phyloP scores from a whole-genome alignment of 495 filamentous ascomycete species.

The Monascus purpureus region DNA sequence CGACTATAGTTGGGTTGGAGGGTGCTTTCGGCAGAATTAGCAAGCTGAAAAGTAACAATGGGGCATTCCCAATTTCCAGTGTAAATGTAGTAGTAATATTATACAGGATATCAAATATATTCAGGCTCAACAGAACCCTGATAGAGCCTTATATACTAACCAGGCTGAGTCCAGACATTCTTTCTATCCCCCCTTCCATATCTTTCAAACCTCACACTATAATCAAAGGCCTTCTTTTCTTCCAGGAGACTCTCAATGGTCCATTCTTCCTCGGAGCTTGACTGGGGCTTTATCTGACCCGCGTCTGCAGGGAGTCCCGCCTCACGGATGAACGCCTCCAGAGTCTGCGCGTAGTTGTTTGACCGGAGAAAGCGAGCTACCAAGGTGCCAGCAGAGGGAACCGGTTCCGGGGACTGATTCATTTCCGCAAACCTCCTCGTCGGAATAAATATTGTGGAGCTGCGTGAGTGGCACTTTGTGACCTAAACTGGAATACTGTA shows the following conservation, averaged over 20 bases:
- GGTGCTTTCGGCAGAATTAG: too few species aligned
- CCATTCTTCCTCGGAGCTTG: constrained; percentile 29
- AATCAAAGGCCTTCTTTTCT: constrained; percentile 51
- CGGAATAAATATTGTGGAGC: too few species aligned
- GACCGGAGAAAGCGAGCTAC: constrained; percentile 49
- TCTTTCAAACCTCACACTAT: constrained; percentile 41
- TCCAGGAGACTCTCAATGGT: constrained; percentile 51
- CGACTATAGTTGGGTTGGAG: constrained; percentile 23
- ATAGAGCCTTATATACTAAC: too few species aligned
- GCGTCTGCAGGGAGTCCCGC: constrained; percentile 37
- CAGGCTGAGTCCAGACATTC: constrained; percentile 33
- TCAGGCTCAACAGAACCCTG: too few species aligned
- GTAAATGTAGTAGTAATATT: too few species aligned
- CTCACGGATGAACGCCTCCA: constrained; percentile 46
- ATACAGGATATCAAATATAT: background rate
- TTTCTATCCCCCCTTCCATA: constrained; percentile 24
- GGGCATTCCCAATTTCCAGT: too few species aligned
- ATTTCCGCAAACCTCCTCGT: too few species aligned
- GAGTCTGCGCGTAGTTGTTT: constrained; percentile 47
- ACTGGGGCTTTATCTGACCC: constrained; percentile 19
- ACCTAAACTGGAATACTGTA: too few species aligned
- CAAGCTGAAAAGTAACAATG: too few species aligned
- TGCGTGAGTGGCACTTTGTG: too few species aligned
- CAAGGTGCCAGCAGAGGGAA: too few species aligned
- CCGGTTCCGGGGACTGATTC: too few species aligned